A percentile compares a stretch with the other conserved stretches of the same genome.
phyloP scores from a whole-genome alignment of 805 yeast genomes.

The Hanseniaspora mollemarum region DNA sequence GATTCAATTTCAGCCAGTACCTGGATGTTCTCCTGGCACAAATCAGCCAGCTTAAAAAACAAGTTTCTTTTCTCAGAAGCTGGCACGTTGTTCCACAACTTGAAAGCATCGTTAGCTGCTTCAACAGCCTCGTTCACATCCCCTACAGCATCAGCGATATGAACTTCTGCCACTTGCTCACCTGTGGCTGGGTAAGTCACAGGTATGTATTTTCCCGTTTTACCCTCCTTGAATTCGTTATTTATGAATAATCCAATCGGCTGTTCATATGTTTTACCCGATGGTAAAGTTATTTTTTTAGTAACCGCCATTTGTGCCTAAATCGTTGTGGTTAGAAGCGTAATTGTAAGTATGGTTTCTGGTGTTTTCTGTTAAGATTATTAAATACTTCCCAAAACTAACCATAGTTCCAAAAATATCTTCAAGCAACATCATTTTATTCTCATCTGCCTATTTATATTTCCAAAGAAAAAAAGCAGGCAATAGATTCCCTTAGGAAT shows the following conservation, averaged over 20 bases:
- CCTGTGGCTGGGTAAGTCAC: conserved; percentile 21
- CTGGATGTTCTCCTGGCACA: conserved; percentile 56
- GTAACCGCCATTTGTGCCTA: conserved; percentile 15
- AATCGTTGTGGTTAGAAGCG: no score
- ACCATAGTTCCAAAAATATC: no score
- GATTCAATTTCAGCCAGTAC: conserved; percentile 64
- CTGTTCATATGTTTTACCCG: conserved; percentile 55
- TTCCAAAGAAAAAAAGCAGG: no score
- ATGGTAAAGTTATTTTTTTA: conserved; percentile 44
- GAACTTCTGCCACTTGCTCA: conserved; percentile 14
- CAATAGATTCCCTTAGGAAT: no score
- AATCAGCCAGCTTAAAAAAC: conserved; percentile 50
- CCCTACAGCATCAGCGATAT: conserved; percentile 11
- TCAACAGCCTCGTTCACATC: conserved; percentile 40
- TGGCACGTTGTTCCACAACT: conserved; percentile 15
- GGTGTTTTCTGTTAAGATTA: no score
- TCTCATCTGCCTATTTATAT: no score
- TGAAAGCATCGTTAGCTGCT: conserved; percentile 37
- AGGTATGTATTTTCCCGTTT: conserved; percentile 35
- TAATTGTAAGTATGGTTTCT: no score
- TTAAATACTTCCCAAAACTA: no score
- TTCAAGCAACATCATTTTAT: no score
- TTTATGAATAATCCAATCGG: conserved; percentile 70
- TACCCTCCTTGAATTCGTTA: conserved; percentile 54
- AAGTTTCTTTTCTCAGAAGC: conserved; percentile 14